Conservation (phyloP, 306 rosid genomes). For the Pyrus communis region DNA sequence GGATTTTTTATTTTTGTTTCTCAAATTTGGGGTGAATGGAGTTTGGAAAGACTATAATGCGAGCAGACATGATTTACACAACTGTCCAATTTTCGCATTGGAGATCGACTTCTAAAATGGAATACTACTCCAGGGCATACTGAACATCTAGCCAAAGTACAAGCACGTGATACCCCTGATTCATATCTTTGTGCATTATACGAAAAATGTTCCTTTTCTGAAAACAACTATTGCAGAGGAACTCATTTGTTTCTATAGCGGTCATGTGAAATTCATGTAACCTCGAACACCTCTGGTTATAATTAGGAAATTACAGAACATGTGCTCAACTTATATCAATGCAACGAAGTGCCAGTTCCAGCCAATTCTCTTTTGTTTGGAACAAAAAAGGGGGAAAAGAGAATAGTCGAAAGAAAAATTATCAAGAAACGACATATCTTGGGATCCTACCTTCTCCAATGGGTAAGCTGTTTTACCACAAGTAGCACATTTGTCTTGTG, state of each 20-base stretch:
- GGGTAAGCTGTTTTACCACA: conserved; percentile 95
- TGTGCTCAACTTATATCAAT: background rate
- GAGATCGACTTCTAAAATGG: background rate
- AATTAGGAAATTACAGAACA: background rate
- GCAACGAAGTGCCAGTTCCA: background rate
- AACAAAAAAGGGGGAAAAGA: background rate
- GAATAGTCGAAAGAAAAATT: background rate
- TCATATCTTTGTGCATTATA: background rate
- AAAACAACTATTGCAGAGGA: background rate
- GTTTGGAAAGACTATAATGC: background rate
- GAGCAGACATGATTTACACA: too few relatives aligned
- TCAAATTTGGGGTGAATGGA: background rate
- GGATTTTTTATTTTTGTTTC: background rate
- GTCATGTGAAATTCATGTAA: background rate
- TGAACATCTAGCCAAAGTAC: background rate
- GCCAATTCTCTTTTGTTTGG: background rate
- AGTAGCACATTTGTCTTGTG: conserved; percentile 89
- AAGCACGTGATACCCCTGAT: background rate
- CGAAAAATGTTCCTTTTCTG: background rate
- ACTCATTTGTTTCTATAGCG: background rate
- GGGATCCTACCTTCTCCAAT: conserved; percentile 70
- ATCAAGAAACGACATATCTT: background rate
- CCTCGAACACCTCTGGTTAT: background rate
- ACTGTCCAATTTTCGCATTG: background rate
- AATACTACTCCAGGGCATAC: background rate